Evolutionary conservation across 108 stramenopile species (phyloP).

Genomic region (Schizochytrium sp.): DNA sequence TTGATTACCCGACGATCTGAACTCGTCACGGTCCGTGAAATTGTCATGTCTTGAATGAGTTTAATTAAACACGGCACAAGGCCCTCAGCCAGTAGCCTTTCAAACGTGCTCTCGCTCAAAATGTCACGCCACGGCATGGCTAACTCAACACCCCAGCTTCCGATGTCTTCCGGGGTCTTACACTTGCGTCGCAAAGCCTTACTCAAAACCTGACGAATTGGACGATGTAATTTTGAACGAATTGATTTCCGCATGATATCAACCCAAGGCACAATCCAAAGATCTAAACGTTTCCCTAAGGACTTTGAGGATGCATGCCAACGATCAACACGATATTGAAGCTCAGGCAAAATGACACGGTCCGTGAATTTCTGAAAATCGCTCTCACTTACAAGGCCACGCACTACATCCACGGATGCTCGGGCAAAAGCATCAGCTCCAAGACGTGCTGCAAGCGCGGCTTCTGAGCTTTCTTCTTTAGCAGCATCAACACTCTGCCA

Average conservation of each 20-base stretch:
- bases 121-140: constrained; percentile 10
- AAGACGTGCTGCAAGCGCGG: not conserved
- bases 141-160: not conserved
- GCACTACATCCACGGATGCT: not conserved
- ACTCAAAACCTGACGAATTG: not conserved
- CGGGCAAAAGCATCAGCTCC: not conserved
- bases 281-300: constrained; percentile 8
- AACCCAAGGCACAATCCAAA: constrained; percentile 59
- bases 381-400: too few species aligned
- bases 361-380: not conserved
- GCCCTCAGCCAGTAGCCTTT: constrained; percentile 3
- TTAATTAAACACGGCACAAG: constrained; percentile 1
- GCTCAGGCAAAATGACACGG: constrained; percentile 4
- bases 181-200: not conserved
- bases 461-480: not conserved
- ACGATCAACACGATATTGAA: constrained; percentile 10
- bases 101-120: constrained; percentile 41
- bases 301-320: constrained; percentile 5
- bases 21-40: not conserved
- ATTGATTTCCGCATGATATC: constrained; percentile 11
- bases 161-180: not conserved
- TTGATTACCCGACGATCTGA: not conserved
- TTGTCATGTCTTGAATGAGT: not conserved
- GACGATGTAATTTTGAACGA: constrained; percentile 8
- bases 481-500: not conserved